Percentiles rank a stretch among this genome's conserved stretches.
phyloP scores from a whole-genome alignment of 1,284 basidiomycete species.

The Ganoderma meredithae region DNA sequence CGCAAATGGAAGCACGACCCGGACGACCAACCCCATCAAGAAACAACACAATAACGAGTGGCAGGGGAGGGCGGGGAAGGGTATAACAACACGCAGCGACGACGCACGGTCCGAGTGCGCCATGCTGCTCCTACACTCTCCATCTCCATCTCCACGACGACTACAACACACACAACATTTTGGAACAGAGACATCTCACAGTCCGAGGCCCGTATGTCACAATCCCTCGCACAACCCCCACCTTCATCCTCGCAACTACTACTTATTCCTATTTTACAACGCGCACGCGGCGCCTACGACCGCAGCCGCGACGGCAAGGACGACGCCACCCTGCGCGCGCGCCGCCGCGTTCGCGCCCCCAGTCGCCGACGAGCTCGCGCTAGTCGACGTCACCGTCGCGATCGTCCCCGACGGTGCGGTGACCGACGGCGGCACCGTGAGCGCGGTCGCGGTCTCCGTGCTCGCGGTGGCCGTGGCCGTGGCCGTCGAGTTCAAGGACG shows the following conservation, averaged over 20 bases:
- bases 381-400: not conserved
- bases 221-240: not conserved
- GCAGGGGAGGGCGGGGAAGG: no score
- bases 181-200: not conserved
- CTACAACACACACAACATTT: conserved; percentile 1
- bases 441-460: not conserved
- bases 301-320: not conserved
- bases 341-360: not conserved
- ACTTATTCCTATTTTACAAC: not conserved
- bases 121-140: not conserved
- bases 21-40: no score
- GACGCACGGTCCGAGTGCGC: not conserved
- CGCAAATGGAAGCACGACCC: no score
- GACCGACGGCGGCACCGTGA: not conserved
- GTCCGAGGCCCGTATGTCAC: not conserved
- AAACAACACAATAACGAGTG: not conserved
- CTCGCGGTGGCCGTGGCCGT: not conserved
- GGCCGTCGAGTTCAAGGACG: not conserved
- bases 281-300: not conserved
- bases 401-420: not conserved
- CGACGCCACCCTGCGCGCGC: not conserved
- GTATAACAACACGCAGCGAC: not conserved
- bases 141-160: not conserved
- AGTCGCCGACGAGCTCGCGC: not conserved
- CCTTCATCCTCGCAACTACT: not conserved